Percentiles rank a stretch among this genome's conserved stretches.
Evolutionary conservation across 306 rosid genomes (phyloP).

Genomic region (Acmispon strigosus): DNA sequence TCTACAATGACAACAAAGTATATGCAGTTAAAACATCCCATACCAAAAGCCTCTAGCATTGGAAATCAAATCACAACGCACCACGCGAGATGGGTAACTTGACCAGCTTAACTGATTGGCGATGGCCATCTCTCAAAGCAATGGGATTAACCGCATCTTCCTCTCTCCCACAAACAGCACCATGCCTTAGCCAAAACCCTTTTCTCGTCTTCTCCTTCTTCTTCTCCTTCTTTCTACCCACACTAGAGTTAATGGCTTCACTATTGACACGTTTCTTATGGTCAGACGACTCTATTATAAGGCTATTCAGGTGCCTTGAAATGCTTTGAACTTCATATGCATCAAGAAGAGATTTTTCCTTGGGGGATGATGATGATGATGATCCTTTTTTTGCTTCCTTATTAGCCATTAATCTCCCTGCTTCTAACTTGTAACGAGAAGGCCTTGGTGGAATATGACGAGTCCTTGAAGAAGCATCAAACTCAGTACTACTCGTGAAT

Average conservation of each 20-base stretch:
- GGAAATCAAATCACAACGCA: neutral
- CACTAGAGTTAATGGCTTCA: neutral
- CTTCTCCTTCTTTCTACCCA: neutral
- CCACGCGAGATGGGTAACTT: neutral
- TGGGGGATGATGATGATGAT: neutral
- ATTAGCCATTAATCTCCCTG: conserved; percentile 21
- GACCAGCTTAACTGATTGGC: conserved; percentile 8
- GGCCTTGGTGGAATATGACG: conserved; percentile 27
- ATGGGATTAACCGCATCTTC: conserved; percentile 43
- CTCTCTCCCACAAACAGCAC: conserved; percentile 42
- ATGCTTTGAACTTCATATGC: conserved; percentile 52
- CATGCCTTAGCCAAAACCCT: conserved; percentile 39
- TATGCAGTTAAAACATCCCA: too few species aligned
- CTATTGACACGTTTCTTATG: neutral
- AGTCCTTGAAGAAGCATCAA: conserved; percentile 13
- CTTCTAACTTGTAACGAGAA: conserved; percentile 70
- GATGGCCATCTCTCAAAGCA: neutral
- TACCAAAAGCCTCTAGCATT: neutral
- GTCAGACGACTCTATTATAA: conserved; percentile 30
- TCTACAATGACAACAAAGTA: too few species aligned
- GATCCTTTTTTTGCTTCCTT: neutral
- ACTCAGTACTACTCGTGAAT: conserved; percentile 22
- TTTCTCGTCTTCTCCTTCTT: conserved; percentile 19
- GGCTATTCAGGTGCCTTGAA: conserved; percentile 34
- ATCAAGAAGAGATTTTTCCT: conserved; percentile 54